Percentiles rank a stretch among this genome's conserved stretches.
Evolutionary conservation across 2,329 filamentous ascomycete genomes (phyloP).

Genomic region (Trematosphaeria pertusa): DNA sequence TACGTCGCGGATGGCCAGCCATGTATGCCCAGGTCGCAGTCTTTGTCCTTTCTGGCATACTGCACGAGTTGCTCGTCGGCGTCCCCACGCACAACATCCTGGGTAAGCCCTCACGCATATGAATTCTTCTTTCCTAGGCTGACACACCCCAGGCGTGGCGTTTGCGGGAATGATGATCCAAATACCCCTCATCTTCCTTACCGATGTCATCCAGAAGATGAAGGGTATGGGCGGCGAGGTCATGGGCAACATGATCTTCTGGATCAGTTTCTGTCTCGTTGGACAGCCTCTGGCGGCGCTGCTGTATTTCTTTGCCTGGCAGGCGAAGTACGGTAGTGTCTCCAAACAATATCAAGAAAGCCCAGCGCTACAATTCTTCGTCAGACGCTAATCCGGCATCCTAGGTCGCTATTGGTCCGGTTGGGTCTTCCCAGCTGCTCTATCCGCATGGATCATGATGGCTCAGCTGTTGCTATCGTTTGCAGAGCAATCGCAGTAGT

Average conservation of each 20-base stretch:
- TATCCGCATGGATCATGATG: too few species aligned
- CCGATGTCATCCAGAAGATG: conserved; percentile 79
- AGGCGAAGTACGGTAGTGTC: conserved; percentile 92
- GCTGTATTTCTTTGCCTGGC: conserved; percentile 98
- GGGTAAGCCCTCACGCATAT: conserved; percentile 55
- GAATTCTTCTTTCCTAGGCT: conserved; percentile 4
- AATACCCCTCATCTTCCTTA: conserved; percentile 84
- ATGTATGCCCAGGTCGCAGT: conserved; percentile 77
- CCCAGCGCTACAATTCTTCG: conserved; percentile 28
- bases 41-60: conserved; percentile 84
- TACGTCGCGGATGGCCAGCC: conserved; percentile 81
- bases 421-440: too few species aligned
- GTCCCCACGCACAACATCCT: conserved; percentile 94
- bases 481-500: too few species aligned
- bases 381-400: conserved; percentile 19
- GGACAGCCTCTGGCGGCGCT: conserved; percentile 92
- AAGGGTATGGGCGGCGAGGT: conserved; percentile 77
- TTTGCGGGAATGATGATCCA: conserved; percentile 95
- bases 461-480: too few species aligned
- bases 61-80: conserved; percentile 93
- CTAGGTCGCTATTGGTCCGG: too few species aligned
- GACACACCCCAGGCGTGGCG: conserved; percentile 72
- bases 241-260: conserved; percentile 92
- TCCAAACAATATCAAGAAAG: conserved; percentile 50
- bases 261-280: conserved; percentile 94